phyloP scores from a whole-genome alignment of 208 protist genomes.

The Blastocrithidia nonstop region DNA sequence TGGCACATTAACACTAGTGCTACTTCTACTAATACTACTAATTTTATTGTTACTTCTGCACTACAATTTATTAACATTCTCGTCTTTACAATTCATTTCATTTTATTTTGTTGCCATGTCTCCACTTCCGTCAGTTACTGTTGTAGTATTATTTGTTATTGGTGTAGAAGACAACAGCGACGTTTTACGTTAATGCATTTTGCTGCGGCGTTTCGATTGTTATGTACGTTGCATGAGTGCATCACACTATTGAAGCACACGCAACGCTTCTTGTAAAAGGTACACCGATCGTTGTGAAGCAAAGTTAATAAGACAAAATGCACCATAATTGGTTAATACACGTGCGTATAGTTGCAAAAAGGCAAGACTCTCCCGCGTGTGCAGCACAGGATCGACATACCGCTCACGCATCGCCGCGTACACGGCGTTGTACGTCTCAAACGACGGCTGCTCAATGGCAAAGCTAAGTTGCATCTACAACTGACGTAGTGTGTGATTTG shows the following conservation, averaged over 20 bases:
- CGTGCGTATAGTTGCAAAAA: conserved; percentile 43
- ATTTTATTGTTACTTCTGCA: background rate
- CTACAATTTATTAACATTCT: no score
- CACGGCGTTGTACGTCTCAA: conserved; percentile 20
- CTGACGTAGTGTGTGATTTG: background rate
- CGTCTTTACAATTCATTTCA: no score
- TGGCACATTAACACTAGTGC: background rate
- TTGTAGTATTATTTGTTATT: no score
- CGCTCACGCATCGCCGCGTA: conserved; percentile 16
- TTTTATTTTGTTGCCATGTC: no score
- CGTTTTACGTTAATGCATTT: no score
- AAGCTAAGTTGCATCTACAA: conserved; percentile 12
- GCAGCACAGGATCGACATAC: conserved; percentile 12
- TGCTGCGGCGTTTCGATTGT: no score
- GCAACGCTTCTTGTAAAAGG: conserved; percentile 25
- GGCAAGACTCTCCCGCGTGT: conserved; percentile 5
- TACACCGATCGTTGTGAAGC: conserved; percentile 19
- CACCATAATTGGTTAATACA: conserved; percentile 43
- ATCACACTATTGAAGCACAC: conserved; percentile 8
- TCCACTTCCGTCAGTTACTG: no score
- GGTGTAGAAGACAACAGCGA: no score
- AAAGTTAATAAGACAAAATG: conserved; percentile 50
- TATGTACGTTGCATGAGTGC: conserved; percentile 4
- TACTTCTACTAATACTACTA: background rate
- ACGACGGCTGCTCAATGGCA: conserved; percentile 10